A percentile compares a stretch with the other conserved stretches of the same genome.
Evolutionary conservation across 495 filamentous ascomycete genomes (phyloP).

Genomic region (Annulohypoxylon stygium): DNA sequence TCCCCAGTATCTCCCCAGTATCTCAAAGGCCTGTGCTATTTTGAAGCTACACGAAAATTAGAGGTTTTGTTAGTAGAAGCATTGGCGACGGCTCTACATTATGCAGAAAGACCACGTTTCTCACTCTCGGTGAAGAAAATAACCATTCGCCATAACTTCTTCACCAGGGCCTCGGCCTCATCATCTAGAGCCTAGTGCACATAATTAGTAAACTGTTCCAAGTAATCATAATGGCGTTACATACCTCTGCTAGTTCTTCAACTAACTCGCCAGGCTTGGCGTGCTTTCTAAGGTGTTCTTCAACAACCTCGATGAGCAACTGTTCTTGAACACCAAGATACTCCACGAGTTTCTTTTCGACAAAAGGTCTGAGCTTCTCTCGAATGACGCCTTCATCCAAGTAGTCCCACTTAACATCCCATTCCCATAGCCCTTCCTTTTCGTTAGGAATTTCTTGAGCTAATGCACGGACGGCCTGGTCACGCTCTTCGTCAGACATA

Average conservation of each 20-base stretch:
- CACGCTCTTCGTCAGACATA: constrained; percentile 86
- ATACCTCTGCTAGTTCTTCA: constrained; percentile 84
- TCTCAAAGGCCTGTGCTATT: neutral
- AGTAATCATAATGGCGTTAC: constrained; percentile 50
- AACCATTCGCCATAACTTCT: constrained; percentile 98
- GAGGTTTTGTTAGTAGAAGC: neutral
- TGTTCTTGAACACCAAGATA: constrained; percentile 97
- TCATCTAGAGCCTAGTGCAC: constrained; percentile 83
- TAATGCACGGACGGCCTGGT: constrained; percentile 80
- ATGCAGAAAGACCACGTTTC: constrained; percentile 86
- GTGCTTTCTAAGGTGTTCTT: constrained; percentile 85
- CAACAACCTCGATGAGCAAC: constrained; percentile 91
- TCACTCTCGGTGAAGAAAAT: constrained; percentile 98
- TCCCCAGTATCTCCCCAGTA: neutral
- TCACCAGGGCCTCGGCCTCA: constrained; percentile 92
- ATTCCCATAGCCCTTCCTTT: constrained; percentile 88
- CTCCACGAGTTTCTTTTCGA: constrained; percentile 98
- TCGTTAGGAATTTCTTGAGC: constrained; percentile 91
- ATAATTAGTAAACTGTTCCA: constrained; percentile 30
- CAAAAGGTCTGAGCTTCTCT: constrained; percentile 92
- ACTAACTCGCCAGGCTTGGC: constrained; percentile 83
- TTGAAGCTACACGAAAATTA: constrained; percentile 6
- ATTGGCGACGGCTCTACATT: constrained; percentile 24
- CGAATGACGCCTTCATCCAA: constrained; percentile 85
- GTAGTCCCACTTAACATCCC: constrained; percentile 94